Base-by-base conservation (phyloP, 495 filamentous ascomycete genomes). In the Aspergillus homomorphus region DNA sequence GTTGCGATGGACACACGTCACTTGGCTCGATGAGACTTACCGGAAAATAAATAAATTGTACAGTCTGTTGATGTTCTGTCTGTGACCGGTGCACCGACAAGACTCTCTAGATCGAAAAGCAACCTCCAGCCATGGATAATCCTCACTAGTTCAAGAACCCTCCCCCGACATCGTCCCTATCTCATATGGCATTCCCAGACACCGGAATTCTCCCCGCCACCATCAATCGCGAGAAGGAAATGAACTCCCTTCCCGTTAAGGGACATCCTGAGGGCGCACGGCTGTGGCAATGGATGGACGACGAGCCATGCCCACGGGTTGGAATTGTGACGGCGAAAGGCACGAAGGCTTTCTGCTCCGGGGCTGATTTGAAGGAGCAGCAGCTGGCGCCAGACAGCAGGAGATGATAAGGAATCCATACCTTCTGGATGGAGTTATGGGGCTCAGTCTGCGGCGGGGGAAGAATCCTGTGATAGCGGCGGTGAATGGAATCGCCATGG, bases 401-500 rank as follows among this genome's bases (percentile, higher is more conserved):
- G n/a, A n/a, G n/a, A n/a, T n/a, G n/a, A n/a, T n/a, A n/a, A n/a
- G n/a, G n/a, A n/a, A n/a, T 4, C 20, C 7, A 19, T n/a, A 38
- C 9, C 24, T n/a, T 33, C 38, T 0, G 0, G 56, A 57, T 12
- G 68, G 69, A 7, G 71, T 72, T 51, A 63, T 60, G 57, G 69
- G 68, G 0, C 55, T 74, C 10, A 68, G 64, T 58, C 66, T 66
- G 23, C 64, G 71, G 8, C 45, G 56, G 20, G 72, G 72, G 1
- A 71, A 67, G 56, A 74, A 75, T 57, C 89, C 88, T 4, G 72
- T 92, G 16, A 82, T 92, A 42, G 82, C 82, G 4, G 89, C 89
- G 9, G 84, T 91, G 18, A 85, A 89, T 65, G 89, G 89, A 4
- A 63, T 87, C 21, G 83, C 82, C 45, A 72, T 87, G 30, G 89